Conservation (phyloP, 108 stramenopile genomes). For the Chaetoceros tenuissimus region DNA sequence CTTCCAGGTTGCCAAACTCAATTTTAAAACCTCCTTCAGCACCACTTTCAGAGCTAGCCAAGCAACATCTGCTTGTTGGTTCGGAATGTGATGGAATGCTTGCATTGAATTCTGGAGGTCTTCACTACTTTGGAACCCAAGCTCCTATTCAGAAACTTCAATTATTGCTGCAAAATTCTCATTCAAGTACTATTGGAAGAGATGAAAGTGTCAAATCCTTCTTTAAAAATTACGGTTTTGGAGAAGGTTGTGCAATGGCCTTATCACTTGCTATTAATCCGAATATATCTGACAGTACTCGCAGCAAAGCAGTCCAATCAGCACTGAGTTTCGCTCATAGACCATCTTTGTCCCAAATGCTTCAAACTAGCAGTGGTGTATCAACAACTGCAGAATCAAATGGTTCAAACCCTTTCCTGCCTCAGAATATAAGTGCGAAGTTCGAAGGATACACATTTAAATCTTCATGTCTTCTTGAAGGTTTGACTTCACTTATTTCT, state of each 20-base stretch:
- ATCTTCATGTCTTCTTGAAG: slow-evolving; percentile 66
- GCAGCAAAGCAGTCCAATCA: slow-evolving; percentile 33
- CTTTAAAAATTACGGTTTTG: slow-evolving; percentile 67
- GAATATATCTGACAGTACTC: slow-evolving; percentile 26
- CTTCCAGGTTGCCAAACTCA: slow-evolving; percentile 63
- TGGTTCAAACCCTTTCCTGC: neutral
- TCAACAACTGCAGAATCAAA: slow-evolving; percentile 13
- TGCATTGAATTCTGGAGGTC: slow-evolving; percentile 65
- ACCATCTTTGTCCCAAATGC: slow-evolving; percentile 22
- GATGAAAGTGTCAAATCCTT: slow-evolving; percentile 53
- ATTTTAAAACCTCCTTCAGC: slow-evolving; percentile 50
- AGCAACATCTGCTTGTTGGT: slow-evolving; percentile 41
- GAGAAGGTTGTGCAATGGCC: slow-evolving; percentile 79
- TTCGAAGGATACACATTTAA: slow-evolving; percentile 44
- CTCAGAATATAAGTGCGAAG: neutral
- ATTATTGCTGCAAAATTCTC: neutral
- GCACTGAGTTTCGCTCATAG: slow-evolving; percentile 25
- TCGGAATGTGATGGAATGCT: slow-evolving; percentile 21
- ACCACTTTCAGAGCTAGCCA: slow-evolving; percentile 47
- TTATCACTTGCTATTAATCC: slow-evolving; percentile 46
- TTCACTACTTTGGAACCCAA: slow-evolving; percentile 53
- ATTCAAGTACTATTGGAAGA: slow-evolving; percentile 11
- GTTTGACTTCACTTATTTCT: slow-evolving; percentile 41
- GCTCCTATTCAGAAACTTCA: slow-evolving; percentile 10
- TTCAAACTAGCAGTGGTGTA: slow-evolving; percentile 21